phyloP scores from a whole-genome alignment of 164 flowering plant genomes.

The Nelumbo lutea region DNA sequence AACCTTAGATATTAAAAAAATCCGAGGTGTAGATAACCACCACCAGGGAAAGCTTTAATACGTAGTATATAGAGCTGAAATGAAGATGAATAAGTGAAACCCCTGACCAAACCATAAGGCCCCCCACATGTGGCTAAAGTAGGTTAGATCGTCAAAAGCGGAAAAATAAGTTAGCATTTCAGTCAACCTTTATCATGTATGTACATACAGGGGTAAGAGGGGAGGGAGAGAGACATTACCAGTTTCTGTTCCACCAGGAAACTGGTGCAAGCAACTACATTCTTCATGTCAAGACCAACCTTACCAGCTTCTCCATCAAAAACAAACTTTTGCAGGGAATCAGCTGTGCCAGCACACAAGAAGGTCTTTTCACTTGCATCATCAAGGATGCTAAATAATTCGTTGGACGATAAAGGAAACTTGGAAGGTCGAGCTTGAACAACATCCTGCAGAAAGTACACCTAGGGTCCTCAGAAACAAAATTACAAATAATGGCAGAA shows the following conservation, averaged over 20 bases:
- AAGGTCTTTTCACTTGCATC: constrained; percentile 91
- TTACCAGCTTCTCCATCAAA: constrained; percentile 83
- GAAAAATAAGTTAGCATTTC: too few relatives aligned
- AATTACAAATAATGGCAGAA: neutral
- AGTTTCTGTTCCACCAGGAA: constrained; percentile 78
- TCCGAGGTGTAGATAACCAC: too few relatives aligned
- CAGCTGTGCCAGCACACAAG: constrained; percentile 67
- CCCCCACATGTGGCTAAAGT: too few relatives aligned
- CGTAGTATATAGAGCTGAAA: too few relatives aligned
- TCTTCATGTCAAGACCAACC: constrained; percentile 67
- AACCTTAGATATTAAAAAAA: too few relatives aligned
- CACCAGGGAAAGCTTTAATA: too few relatives aligned
- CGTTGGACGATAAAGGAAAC: constrained; percentile 59
- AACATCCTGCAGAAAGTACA: constrained; percentile 50
- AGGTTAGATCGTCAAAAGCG: too few relatives aligned
- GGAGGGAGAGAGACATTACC: constrained; percentile 35
- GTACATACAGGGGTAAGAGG: neutral
- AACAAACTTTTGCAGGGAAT: constrained; percentile 64
- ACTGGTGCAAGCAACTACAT: constrained; percentile 72
- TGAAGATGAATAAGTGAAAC: too few relatives aligned
- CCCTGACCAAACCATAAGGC: too few relatives aligned
- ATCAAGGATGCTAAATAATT: constrained; percentile 70
- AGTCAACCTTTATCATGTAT: too few relatives aligned
- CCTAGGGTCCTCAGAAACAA: constrained; percentile 3
- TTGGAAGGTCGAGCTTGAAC: constrained; percentile 58